Evolutionary conservation across 1,139 yeast species (phyloP).

Genomic region (Protomyces inouyei): DNA sequence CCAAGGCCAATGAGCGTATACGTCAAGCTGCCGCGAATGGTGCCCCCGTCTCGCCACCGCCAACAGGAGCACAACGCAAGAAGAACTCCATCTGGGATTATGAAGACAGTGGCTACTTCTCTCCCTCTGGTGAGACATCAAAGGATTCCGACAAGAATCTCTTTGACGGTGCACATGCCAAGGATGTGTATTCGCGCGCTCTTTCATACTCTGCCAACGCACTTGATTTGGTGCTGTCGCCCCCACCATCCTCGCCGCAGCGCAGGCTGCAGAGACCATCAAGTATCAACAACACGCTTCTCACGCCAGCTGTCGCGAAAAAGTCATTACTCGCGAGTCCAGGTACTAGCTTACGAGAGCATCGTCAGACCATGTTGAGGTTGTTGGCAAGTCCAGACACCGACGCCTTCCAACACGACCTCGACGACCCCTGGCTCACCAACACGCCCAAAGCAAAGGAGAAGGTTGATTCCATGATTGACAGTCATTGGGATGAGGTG

Average conservation of each 20-base stretch:
- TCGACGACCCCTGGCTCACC: slow-evolving; percentile 23
- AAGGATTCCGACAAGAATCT: not conserved
- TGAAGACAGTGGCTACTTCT: slow-evolving; percentile 18
- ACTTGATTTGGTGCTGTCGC: slow-evolving; percentile 23
- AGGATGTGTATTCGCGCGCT: slow-evolving; percentile 1
- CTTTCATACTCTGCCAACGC: slow-evolving; percentile 21
- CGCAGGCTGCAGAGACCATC: slow-evolving; percentile 7
- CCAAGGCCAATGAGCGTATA: not conserved
- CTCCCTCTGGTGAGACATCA: not conserved
- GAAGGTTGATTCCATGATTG: slow-evolving; percentile 45
- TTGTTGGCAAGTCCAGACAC: slow-evolving; percentile 43
- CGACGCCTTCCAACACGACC: not conserved
- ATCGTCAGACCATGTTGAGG: slow-evolving; percentile 37
- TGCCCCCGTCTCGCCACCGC: slow-evolving; percentile 23
- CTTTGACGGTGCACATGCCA: slow-evolving; percentile 4
- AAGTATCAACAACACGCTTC: not conserved
- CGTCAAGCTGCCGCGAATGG: not conserved
- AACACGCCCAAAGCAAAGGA: slow-evolving; percentile 11
- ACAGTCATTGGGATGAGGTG: slow-evolving; percentile 46
- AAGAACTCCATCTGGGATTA: slow-evolving; percentile 11
- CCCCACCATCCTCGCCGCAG: slow-evolving; percentile 27
- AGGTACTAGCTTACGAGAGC: slow-evolving; percentile 36
- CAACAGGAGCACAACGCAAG: slow-evolving; percentile 15
- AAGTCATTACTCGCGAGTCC: slow-evolving; percentile 33
- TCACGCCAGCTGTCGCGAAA: slow-evolving; percentile 9